Evolutionary conservation across 306 rosid species (phyloP), one percentile per base, ranked within the genome.

Genomic region (Amphicarpaea edgeworthii): DNA sequence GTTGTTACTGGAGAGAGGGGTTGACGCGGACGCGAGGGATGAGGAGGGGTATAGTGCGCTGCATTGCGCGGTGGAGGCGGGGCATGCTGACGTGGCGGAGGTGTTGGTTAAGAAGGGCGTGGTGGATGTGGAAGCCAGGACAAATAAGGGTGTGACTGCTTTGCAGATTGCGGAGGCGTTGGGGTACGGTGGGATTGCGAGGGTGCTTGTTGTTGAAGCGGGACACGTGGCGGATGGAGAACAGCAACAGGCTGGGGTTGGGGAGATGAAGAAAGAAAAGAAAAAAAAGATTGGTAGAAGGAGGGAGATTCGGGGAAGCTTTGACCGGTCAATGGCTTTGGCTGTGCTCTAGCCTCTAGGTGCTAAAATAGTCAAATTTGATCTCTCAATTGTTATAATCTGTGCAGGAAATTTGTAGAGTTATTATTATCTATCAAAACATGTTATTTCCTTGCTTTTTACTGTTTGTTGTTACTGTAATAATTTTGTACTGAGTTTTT

Each of bases 21-120:
- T 83, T 2, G 94, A 88, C 1, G 50, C 77, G 61, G 86, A 84
- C 7, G 90, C 89, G 0, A 82, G 75, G 62, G 98, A 90, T 24
- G 88, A 85, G 57, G 94, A 93, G 0, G 96, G 98, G 2, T 90
- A 93, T 80, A 87, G 89, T 0, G 94, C 98, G 0, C 68, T 90
- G 70, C 98, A 93, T 19, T 89, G 96, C 9, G 98, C 86, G 0
- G 91, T 47, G 1, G 96, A 93, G 77, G 76, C 91, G 0, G 96
- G 94, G 1, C 83, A 93, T 2, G 83, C 57, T 1, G 89, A 90
- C 8, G 89, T 85, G 72, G 70, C 86, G 0, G 91, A 90, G 79
- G 20, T 90, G 62, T 62, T 93, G 79, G 88, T 90, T 49, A 87
- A 93, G 90, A 90, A 81, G 51, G 94, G 94, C 38, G 94, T 78